phyloP scores from a whole-genome alignment of 129 eudicot genomes.

The Pulicaria dysenterica region DNA sequence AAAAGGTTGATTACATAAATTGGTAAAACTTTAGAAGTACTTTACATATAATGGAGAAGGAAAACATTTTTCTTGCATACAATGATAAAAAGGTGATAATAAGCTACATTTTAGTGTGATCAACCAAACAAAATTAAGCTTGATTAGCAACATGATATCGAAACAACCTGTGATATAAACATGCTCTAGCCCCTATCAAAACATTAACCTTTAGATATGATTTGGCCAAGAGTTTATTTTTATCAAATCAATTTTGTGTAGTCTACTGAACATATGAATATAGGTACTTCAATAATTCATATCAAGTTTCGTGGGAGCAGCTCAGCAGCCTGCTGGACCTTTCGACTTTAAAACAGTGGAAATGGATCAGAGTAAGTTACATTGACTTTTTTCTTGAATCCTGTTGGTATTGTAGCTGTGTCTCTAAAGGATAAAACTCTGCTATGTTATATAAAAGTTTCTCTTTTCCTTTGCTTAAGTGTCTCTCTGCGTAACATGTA shows the following conservation, averaged over 20 bases:
- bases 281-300: conserved; percentile 30
- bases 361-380: conserved; percentile 41
- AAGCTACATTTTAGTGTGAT: background rate
- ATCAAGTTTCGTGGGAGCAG: conserved; percentile 14
- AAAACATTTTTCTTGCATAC: no score
- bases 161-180: background rate
- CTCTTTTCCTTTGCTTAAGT: conserved; percentile 4
- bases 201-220: conserved; percentile 2
- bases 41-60: no score
- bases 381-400: conserved; percentile 10
- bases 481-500: conserved; percentile 5
- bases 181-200: background rate
- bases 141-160: conserved; percentile 6
- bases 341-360: conserved; percentile 27
- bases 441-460: background rate
- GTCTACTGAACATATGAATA: conserved; percentile 5
- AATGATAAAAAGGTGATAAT: background rate
- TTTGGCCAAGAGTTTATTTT: conserved; percentile 1
- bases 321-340: conserved; percentile 27
- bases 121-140: background rate
- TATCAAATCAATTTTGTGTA: conserved; percentile 11
- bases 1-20: no score
- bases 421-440: background rate
- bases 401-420: conserved; percentile 9
- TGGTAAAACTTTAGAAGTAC: no score